Percentiles rank a stretch among this genome's conserved stretches.
These are phyloP conservation scores for Camellia sinensis DNA, from an alignment of 148 eudicot genomes.

Conservation along the genomic window DNA sequence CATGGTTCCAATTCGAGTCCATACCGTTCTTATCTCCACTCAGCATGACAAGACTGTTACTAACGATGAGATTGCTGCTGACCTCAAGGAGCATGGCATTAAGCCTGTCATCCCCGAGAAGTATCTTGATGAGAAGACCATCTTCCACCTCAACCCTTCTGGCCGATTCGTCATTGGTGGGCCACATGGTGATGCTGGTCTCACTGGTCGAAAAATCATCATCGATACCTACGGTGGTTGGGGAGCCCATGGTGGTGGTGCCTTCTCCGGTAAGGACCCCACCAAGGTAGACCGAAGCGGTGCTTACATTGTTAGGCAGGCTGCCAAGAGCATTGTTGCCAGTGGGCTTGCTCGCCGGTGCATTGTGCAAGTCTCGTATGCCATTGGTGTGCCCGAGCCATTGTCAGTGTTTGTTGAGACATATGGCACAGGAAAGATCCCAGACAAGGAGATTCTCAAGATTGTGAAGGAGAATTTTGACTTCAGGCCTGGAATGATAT, in stretches of 20 bases:
- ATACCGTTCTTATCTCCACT: slow-evolving; percentile 9
- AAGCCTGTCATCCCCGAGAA: slow-evolving; percentile 22
- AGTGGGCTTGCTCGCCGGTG: slow-evolving; percentile 11
- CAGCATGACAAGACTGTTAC: slow-evolving; percentile 12
- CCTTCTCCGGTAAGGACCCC: slow-evolving; percentile 23
- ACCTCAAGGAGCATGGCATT: slow-evolving; percentile 21
- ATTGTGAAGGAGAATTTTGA: slow-evolving; percentile 22
- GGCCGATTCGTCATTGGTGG: slow-evolving; percentile 13
- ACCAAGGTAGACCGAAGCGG: slow-evolving; percentile 21
- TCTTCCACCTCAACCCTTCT: slow-evolving; percentile 12
- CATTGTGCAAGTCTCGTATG: slow-evolving; percentile 12
- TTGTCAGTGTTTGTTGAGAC: slow-evolving; percentile 10
- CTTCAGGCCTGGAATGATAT: slow-evolving; percentile 22
- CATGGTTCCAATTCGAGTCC: slow-evolving; percentile 9
- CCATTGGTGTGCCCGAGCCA: slow-evolving; percentile 13
- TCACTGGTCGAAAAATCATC: slow-evolving; percentile 7
- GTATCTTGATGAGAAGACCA: slow-evolving; percentile 22
- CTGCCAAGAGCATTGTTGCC: slow-evolving; percentile 16
- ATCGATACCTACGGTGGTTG: slow-evolving; percentile 19
- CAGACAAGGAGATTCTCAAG: slow-evolving; percentile 21
- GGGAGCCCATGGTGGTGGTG: slow-evolving; percentile 24
- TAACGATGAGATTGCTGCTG: slow-evolving; percentile 10
- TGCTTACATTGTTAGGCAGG: slow-evolving; percentile 22
- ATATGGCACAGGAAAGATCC: slow-evolving; percentile 9
- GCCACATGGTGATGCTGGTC: slow-evolving; percentile 9